Conservation (phyloP, 176 grass and related monocot genomes). For the Saccharum spontaneum region DNA sequence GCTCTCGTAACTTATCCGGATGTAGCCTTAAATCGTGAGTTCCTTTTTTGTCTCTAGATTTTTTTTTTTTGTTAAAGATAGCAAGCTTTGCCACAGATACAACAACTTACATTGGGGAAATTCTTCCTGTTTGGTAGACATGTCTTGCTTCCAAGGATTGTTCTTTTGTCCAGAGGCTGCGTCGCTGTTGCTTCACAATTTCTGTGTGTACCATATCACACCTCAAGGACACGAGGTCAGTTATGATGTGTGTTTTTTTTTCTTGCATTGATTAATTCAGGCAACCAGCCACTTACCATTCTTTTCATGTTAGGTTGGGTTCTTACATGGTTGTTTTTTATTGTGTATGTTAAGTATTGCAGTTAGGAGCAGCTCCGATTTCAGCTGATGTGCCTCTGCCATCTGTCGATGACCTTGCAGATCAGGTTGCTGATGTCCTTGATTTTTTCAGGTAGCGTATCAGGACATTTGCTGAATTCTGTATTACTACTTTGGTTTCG, state of each 20-base stretch:
- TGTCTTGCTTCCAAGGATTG: conserved; percentile 99
- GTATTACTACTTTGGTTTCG: neutral
- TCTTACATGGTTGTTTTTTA: conserved; percentile 36
- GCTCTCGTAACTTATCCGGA: conserved; percentile 82
- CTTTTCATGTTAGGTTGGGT: neutral
- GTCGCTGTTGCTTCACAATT: conserved; percentile 91
- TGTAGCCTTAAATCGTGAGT: conserved; percentile 77
- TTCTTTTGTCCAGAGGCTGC: conserved; percentile 92
- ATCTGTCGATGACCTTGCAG: conserved; percentile 75
- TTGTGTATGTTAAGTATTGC: conserved; percentile 43
- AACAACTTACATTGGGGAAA: conserved; percentile 7
- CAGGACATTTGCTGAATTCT: neutral
- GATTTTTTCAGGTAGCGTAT: conserved; percentile 86
- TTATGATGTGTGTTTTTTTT: conserved; percentile 30
- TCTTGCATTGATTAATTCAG: neutral
- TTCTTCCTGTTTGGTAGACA: conserved; percentile 56
- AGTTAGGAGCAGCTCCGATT: conserved; percentile 94
- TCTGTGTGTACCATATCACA: conserved; percentile 92
- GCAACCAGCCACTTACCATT: neutral
- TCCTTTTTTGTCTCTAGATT: neutral
- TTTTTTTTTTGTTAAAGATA: neutral
- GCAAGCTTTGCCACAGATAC: neutral
- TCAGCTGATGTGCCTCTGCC: conserved; percentile 59
- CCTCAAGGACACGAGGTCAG: conserved; percentile 95
- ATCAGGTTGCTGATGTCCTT: conserved; percentile 86